Percentiles rank a stretch among this genome's conserved stretches.
phyloP scores from a whole-genome alignment of 164 flowering plant species.

The Stephania cephalantha region DNA sequence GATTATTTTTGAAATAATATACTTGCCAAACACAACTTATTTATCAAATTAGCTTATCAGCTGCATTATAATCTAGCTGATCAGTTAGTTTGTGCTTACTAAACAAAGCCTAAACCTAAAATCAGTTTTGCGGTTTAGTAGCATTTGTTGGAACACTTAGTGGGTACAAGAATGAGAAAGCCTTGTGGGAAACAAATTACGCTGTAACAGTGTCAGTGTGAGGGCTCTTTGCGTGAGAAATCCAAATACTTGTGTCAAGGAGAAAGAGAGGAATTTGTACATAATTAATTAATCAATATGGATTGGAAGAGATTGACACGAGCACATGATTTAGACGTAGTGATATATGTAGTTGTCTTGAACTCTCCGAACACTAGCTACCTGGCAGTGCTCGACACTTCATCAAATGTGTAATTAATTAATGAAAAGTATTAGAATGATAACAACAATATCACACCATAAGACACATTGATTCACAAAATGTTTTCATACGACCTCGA shows the following conservation, averaged over 20 bases:
- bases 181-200: not conserved
- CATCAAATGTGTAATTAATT: no score
- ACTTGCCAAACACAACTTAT: no score
- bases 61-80: no score
- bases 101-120: not conserved
- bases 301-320: constrained; percentile 4
- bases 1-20: no score
- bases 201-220: not conserved
- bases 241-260: constrained; percentile 4
- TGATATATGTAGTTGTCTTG: not conserved
- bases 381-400: no score
- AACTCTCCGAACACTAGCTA: constrained; percentile 1
- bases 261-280: not conserved
- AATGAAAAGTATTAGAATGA: no score
- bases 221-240: constrained; percentile 9
- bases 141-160: not conserved
- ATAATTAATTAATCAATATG: no score
- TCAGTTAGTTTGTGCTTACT: no score
- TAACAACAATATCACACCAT: no score
- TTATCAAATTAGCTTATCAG: no score
- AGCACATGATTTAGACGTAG: constrained; percentile 9
- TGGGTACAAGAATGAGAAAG: not conserved
- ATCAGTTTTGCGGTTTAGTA: not conserved
- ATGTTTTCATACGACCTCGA: no score
- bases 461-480: no score